Evolutionary conservation across 768 basidiomycete species (phyloP), one percentile per base, ranked within the genome.

Genomic region (Boletus coccyginus): DNA sequence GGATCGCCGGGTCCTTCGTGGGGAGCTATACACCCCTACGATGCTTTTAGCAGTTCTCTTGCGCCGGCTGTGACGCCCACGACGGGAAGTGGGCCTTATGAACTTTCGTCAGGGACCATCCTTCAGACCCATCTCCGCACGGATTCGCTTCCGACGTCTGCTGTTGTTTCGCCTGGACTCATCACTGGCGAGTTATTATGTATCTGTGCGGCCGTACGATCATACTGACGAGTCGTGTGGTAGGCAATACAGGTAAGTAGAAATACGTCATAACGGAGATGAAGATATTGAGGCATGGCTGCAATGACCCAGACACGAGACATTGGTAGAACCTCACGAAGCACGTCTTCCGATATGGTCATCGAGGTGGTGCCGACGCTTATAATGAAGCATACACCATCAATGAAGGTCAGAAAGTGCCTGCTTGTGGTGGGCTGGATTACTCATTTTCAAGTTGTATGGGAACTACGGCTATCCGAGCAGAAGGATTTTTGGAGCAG

Each of bases 331-430:
- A 70, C 52, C 70, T 81, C 27, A 78, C 79, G 21, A 60, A 59
- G 35, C 73, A 79, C 57, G 80, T 80, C 53, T 78, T 78, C 69
- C 78, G 79, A 41, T 81, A 78, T 62, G 69, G 69, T 17, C 77
- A 77, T 59, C 55, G 58, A n/a, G 62, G 59, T 38, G 50, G 33
- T 21, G 24, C 36, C 33, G 66, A 64, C 47, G 75, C 66, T 54
- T 81, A 82, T 55, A 68, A 69, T 13, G 78, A 67, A 21, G 40
- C 43, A 14, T 69, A 71, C 55, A 71, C 70, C 31, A 44, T 57
- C 29, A 71, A 69, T 11, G 67, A 70, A 66, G 70, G 69, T 69
- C 5, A 19, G 58, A 14, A 12, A 17, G 21, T 32, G 21, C 4
- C 7, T 43, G n/a, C 11, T 38, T 42, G 36, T 40, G 38, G 38